A percentile compares a stretch with the other conserved stretches of the same genome.
These are phyloP conservation scores for Trichoderma harzianum DNA, from an alignment of 2,329 filamentous ascomycete genomes.

Conservation along the genomic window DNA sequence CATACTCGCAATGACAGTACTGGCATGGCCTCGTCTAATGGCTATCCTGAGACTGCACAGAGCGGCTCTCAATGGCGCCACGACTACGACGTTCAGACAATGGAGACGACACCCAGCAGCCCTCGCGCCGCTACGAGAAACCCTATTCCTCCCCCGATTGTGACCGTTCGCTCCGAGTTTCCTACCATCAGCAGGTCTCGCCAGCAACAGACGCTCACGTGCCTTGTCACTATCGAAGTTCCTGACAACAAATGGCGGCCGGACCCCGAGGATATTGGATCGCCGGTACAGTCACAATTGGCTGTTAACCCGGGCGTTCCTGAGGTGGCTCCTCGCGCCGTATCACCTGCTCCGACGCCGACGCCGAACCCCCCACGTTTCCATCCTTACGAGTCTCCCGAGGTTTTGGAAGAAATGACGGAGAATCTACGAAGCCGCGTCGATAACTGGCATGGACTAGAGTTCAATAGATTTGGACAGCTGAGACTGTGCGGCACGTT, in stretches of 20 bases:
- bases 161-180: constrained; percentile 96
- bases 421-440: constrained; percentile 83
- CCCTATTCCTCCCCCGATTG: constrained; percentile 82
- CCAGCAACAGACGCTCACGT: constrained; percentile 92
- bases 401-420: constrained; percentile 78
- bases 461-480: constrained; percentile 89
- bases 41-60: constrained; percentile 74
- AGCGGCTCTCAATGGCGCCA: constrained; percentile 70
- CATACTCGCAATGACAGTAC: constrained; percentile 81
- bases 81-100: constrained; percentile 93
- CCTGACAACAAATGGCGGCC: constrained; percentile 88
- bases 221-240: constrained; percentile 89
- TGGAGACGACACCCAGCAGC: constrained; percentile 80
- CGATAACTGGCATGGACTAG: constrained; percentile 96
- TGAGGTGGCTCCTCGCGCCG: constrained; percentile 52
- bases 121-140: constrained; percentile 72
- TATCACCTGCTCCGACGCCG: constrained; percentile 60
- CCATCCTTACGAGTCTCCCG: constrained; percentile 69
- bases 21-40: constrained; percentile 69
- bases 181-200: constrained; percentile 88
- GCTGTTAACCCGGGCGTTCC: constrained; percentile 41
- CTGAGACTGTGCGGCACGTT: constrained; percentile 85
- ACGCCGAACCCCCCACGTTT: constrained; percentile 56
- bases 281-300: constrained; percentile 37
- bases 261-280: constrained; percentile 73